Evolutionary conservation across 306 rosid genomes (phyloP).

Genomic region (Prunus mira): DNA sequence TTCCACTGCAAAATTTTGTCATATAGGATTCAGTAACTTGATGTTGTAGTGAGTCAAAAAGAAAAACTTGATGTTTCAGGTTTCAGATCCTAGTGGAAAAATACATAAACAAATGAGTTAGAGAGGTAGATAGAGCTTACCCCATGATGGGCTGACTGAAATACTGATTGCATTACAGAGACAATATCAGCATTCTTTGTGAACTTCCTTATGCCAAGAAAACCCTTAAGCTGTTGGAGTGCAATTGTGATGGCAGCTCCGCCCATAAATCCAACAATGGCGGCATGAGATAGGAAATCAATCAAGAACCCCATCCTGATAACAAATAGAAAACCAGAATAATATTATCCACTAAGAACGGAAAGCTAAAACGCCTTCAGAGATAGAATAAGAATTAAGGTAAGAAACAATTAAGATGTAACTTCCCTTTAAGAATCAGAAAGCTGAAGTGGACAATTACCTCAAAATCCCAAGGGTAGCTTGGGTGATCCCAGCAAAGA

Average conservation of each 20-base stretch:
- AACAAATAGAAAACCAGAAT: not conserved
- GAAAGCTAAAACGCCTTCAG: not conserved
- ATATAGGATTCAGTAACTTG: constrained; percentile 18
- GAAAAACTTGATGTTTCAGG: not conserved
- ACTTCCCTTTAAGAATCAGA: not conserved
- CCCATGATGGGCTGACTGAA: constrained; percentile 67
- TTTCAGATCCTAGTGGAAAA: not conserved
- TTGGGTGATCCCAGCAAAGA: constrained; percentile 92
- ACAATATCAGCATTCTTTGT: constrained; percentile 72
- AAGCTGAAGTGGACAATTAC: constrained; percentile 29
- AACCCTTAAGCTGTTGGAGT: constrained; percentile 96
- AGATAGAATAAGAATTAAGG: constrained; percentile 3
- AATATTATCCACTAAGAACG: not conserved
- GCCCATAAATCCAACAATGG: constrained; percentile 96
- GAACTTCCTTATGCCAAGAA: constrained; percentile 72
- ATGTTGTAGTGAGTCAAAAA: not conserved
- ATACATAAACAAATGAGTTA: not conserved
- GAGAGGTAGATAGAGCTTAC: constrained; percentile 41
- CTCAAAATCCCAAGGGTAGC: constrained; percentile 84
- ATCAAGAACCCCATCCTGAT: constrained; percentile 92
- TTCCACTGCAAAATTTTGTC: constrained; percentile 73
- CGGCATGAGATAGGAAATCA: constrained; percentile 96
- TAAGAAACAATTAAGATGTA: not conserved
- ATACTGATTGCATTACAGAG: constrained; percentile 65
- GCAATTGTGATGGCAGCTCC: constrained; percentile 98